Evolutionary conservation across 2,329 filamentous ascomycete genomes (phyloP), one percentile per base, ranked within the genome.

Genomic region (Trichophyton benhamiae): DNA sequence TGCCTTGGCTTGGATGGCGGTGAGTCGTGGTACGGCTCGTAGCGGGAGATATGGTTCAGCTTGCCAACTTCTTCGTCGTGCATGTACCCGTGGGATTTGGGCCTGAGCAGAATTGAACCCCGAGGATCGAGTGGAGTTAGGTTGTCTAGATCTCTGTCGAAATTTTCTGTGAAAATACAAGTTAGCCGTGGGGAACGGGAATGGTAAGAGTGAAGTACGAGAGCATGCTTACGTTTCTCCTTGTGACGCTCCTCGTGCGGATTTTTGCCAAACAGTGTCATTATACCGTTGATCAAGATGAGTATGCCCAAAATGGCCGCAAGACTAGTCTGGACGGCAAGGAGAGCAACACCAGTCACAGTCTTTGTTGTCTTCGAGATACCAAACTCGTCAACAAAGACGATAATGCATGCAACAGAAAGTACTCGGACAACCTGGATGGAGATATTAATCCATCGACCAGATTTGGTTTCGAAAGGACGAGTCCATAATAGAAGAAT

Each of bases 351-450:
- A 61, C 94, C 94, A 15, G 89, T 92, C 58, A 97, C 83, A 0
- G 94, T 97, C 78, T 96, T 90, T 8, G 92, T 96, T 8, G 91
- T 95, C 74, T 96, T 87, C 4, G 85, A 82, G 67, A 99, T 87
- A 62, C 88, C 89, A 60, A 99, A 85, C 76, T 97, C 87, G 71
- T 97, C 88, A 30, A 97, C 92, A 68, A 97, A 99, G 59, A 97
- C 80, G 66, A 99, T 77, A 67, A 97, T 89, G 76, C 91, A 96
- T 60, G 84, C 81, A 5, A 96, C 88, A 0, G 92, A 96, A 58
- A 96, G 77, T 11, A 96, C 87, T 49, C 94, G 88, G 17, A 96
- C 90, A 42, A 88, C 80, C 74, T 95, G 90, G 68, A 97, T 96
- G 70, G 85, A 79, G 69, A 95, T 91, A 77, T 96, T 96, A 80